Evolutionary conservation across 2,329 filamentous ascomycete genomes (phyloP).

Genomic region (Trichoderma sp.): DNA sequence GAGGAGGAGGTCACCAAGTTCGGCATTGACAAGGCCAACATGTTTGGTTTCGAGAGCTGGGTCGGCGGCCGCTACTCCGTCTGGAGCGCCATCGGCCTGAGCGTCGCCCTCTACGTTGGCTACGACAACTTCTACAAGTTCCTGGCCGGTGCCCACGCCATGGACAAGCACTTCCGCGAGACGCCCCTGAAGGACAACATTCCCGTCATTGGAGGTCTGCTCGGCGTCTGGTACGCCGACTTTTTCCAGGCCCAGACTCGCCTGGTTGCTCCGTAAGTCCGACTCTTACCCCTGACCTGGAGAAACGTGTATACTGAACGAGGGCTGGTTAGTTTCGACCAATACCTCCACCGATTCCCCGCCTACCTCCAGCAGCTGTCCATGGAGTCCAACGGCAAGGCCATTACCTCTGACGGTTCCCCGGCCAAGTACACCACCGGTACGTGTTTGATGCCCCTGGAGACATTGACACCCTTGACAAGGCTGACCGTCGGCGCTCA

Average conservation of each 20-base stretch:
- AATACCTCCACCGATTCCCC: slow-evolving; percentile 98
- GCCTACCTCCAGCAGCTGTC: slow-evolving; percentile 98
- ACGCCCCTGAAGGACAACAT: slow-evolving; percentile 94
- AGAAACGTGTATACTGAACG: slow-evolving; percentile 9
- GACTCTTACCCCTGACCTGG: neutral
- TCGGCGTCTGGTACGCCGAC: slow-evolving; percentile 98
- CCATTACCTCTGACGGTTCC: slow-evolving; percentile 83
- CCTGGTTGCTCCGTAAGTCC: slow-evolving; percentile 84
- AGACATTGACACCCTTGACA: neutral
- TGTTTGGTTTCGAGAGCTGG: slow-evolving; percentile 99
- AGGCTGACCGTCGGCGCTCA: slow-evolving; percentile 30
- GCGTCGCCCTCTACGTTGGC: slow-evolving; percentile 91
- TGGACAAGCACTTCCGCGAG: slow-evolving; percentile 97
- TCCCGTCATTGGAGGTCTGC: slow-evolving; percentile 83
- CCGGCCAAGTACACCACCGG: slow-evolving; percentile 96
- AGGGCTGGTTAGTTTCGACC: slow-evolving; percentile 71
- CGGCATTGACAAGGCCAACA: slow-evolving; percentile 97
- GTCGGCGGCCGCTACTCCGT: slow-evolving; percentile 98
- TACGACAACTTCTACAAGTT: slow-evolving; percentile 98
- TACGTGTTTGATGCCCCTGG: slow-evolving; percentile 33
- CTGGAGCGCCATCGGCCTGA: slow-evolving; percentile 97
- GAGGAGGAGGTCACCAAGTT: slow-evolving; percentile 95
- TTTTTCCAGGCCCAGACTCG: slow-evolving; percentile 99
- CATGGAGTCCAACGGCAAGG: slow-evolving; percentile 99
- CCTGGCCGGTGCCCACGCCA: slow-evolving; percentile 88